Evolutionary conservation across 2,329 filamentous ascomycete genomes (phyloP).

Genomic region (Fragosphaeria purpurea): DNA sequence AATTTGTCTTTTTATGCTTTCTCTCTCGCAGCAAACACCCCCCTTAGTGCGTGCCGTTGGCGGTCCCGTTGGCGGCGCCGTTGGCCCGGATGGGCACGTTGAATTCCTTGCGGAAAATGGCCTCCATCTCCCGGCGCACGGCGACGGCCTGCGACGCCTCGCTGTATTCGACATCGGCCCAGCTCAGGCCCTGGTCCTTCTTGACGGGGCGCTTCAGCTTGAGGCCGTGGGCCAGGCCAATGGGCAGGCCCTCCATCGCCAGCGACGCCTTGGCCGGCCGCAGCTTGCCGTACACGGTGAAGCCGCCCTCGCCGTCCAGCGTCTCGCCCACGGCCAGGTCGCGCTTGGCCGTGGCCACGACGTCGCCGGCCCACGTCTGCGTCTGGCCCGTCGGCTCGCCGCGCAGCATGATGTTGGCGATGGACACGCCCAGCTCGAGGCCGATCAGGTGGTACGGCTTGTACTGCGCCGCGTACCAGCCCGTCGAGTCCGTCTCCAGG

Average conservation of each 20-base stretch:
- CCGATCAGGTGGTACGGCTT: constrained; percentile 38
- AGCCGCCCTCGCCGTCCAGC: constrained; percentile 34
- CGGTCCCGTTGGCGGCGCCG: not conserved
- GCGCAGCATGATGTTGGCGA: constrained; percentile 34
- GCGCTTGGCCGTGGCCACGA: constrained; percentile 35
- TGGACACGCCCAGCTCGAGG: constrained; percentile 32
- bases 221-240: constrained; percentile 32
- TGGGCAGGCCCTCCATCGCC: constrained; percentile 30
- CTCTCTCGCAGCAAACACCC: too few species aligned
- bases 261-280: constrained; percentile 30
- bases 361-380: constrained; percentile 32
- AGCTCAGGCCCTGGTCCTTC: constrained; percentile 31
- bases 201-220: constrained; percentile 29
- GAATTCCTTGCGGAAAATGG: constrained; percentile 23
- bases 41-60: not conserved
- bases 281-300: constrained; percentile 34
- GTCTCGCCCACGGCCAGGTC: constrained; percentile 33
- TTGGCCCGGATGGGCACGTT: constrained; percentile 9
- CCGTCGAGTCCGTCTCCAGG: constrained; percentile 30
- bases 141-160: constrained; percentile 27
- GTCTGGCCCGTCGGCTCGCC: constrained; percentile 34
- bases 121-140: constrained; percentile 33
- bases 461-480: constrained; percentile 32
- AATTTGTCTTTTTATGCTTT: too few species aligned
- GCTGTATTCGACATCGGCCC: constrained; percentile 34